These are phyloP conservation scores for Fomitiporia mediterranea DNA, from an alignment of 1,284 basidiomycete species.

Conservation along the genomic window DNA sequence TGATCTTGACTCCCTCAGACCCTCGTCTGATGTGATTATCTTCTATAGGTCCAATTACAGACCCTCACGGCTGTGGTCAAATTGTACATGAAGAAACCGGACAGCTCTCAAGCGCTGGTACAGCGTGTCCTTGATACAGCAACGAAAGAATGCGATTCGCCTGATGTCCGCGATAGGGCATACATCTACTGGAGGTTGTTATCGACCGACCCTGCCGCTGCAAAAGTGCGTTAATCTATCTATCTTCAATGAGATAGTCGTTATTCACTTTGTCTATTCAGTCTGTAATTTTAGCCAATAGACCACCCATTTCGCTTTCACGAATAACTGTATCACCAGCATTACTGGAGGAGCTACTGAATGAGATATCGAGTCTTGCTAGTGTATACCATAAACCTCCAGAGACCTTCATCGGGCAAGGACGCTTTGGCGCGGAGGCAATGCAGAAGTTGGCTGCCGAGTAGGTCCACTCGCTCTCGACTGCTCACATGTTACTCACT, in stretches of 20 bases:
- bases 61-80: constrained; percentile 96
- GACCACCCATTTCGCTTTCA: constrained; percentile 92
- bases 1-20: constrained; percentile 2
- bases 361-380: constrained; percentile 82
- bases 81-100: constrained; percentile 92
- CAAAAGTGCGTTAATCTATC: constrained; percentile 59
- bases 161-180: constrained; percentile 93
- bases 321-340: constrained; percentile 87
- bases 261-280: constrained; percentile 30
- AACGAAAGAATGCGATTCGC: constrained; percentile 95
- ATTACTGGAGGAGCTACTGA: constrained; percentile 89
- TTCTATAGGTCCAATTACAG: constrained; percentile 82
- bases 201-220: constrained; percentile 89
- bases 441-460: constrained; percentile 68
- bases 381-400: constrained; percentile 96
- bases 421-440: constrained; percentile 80
- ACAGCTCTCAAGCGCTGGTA: constrained; percentile 85
- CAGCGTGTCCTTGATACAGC: constrained; percentile 90
- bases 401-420: constrained; percentile 85
- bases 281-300: constrained; percentile 86
- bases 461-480: constrained; percentile 34
- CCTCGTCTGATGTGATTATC: constrained; percentile 4
- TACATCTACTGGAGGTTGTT: constrained; percentile 97
- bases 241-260: background rate
- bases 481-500: constrained; percentile 6